A percentile compares a stretch with the other conserved stretches of the same genome.
These are phyloP conservation scores for Aurinia saxatilis DNA, from an alignment of 345 rosid genomes.

Conservation along the genomic window DNA sequence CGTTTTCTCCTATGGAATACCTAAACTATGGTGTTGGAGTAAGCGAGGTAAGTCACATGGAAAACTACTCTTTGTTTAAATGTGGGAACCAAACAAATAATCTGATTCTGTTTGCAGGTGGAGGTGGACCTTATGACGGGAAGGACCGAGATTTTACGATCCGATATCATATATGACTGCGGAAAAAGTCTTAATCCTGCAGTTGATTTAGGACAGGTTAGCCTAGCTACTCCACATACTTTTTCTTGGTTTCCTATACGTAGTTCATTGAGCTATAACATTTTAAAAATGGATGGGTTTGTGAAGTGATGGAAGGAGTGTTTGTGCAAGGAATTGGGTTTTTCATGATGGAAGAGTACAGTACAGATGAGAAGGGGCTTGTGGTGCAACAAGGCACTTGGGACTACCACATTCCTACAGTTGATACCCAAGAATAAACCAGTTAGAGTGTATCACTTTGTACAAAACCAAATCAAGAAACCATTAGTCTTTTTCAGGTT, in stretches of 20 bases:
- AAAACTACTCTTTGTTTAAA: neutral
- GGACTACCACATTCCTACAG: slow-evolving; percentile 76
- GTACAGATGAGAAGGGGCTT: slow-evolving; percentile 66
- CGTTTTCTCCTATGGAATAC: slow-evolving; percentile 44
- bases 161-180: slow-evolving; percentile 32
- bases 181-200: too few relatives aligned
- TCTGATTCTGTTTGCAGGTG: slow-evolving; percentile 42
- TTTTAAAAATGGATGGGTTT: neutral
- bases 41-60: slow-evolving; percentile 71
- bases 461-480: neutral
- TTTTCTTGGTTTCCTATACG: neutral
- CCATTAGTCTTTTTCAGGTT: too few relatives aligned
- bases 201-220: slow-evolving; percentile 95
- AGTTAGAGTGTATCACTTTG: neutral
- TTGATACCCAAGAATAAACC: slow-evolving; percentile 47
- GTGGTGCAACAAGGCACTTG: slow-evolving; percentile 67
- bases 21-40: slow-evolving; percentile 93
- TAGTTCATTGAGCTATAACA: neutral
- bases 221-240: neutral
- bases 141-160: slow-evolving; percentile 33
- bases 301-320: slow-evolving; percentile 78
- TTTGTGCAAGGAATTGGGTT: slow-evolving; percentile 92
- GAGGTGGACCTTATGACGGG: slow-evolving; percentile 83
- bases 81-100: neutral
- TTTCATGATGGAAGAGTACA: slow-evolving; percentile 87